Evolutionary conservation across 495 filamentous ascomycete genomes (phyloP).

Genomic region (Jackrogersella minutella): DNA sequence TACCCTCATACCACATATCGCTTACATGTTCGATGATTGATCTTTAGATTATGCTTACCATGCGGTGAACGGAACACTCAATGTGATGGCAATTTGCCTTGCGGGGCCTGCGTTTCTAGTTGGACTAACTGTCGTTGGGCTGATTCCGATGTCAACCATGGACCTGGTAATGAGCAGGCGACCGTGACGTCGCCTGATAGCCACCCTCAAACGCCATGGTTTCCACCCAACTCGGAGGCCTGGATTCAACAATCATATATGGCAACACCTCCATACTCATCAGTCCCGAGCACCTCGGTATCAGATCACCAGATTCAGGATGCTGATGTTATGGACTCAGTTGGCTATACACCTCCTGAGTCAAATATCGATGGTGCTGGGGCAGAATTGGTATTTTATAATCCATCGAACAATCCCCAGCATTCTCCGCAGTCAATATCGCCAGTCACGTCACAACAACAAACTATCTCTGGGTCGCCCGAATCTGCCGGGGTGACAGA

Average conservation of each 20-base stretch:
- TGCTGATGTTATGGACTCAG: not conserved
- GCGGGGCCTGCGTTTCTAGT: conserved; percentile 35
- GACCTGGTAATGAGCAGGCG: not conserved
- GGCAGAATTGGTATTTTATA: not conserved
- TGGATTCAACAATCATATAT: conserved; percentile 16
- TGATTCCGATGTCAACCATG: conserved; percentile 15
- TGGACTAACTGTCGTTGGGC: conserved; percentile 23
- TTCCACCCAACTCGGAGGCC: conserved; percentile 13
- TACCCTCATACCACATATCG: not conserved
- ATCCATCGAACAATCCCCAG: not conserved
- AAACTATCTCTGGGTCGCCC: not conserved
- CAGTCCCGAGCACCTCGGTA: not conserved
- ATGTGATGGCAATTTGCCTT: conserved; percentile 41
- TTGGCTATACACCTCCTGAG: not conserved
- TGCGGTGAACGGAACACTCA: conserved; percentile 37
- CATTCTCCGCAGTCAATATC: not conserved
- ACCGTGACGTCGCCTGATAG: not conserved
- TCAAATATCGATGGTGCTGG: not conserved
- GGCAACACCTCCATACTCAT: conserved; percentile 1
- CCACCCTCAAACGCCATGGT: conserved; percentile 10
- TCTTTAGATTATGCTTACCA: conserved; percentile 32
- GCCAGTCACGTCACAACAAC: not conserved
- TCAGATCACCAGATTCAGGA: conserved; percentile 9
- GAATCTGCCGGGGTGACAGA: not conserved
- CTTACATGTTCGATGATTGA: conserved; percentile 9